Percentiles rank a stretch among this genome's conserved stretches.
These are phyloP conservation scores for Coemansia sp. DNA, from an alignment of 192 early-diverging fungal species.

Conservation along the genomic window DNA sequence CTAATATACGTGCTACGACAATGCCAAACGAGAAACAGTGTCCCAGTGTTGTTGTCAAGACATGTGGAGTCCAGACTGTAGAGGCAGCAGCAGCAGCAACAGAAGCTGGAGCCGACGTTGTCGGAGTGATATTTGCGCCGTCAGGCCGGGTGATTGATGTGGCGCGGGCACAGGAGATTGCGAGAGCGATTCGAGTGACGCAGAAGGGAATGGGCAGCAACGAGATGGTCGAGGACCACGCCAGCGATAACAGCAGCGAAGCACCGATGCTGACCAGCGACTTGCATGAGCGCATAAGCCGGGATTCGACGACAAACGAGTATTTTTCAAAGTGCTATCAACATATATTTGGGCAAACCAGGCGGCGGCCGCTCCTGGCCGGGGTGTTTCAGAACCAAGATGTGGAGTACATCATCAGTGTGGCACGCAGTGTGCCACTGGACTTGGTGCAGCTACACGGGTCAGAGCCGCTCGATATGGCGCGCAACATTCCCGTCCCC, in stretches of 20 bases:
- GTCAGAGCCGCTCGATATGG: constrained; percentile 60
- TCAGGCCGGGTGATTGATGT: constrained; percentile 73
- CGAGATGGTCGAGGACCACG: not conserved
- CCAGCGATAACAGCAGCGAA: not conserved
- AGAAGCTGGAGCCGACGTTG: constrained; percentile 76
- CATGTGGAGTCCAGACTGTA: constrained; percentile 83
- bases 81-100: constrained; percentile 78
- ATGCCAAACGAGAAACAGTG: not conserved
- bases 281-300: constrained; percentile 8
- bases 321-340: not conserved
- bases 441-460: constrained; percentile 96
- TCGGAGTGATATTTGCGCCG: constrained; percentile 93
- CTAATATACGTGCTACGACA: not conserved
- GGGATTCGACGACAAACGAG: too few species aligned
- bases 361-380: constrained; percentile 69
- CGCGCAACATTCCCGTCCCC: constrained; percentile 68
- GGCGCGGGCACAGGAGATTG: constrained; percentile 65
- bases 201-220: not conserved
- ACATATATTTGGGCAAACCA: not conserved
- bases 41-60: constrained; percentile 66
- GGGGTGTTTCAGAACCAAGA: constrained; percentile 92
- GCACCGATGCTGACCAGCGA: not conserved
- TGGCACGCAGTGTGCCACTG: constrained; percentile 61
- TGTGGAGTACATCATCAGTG: constrained; percentile 66
- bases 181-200: constrained; percentile 55